Base-by-base conservation (phyloP, 768 basidiomycete genomes). In the Cystofilobasidium ferigula region DNA sequence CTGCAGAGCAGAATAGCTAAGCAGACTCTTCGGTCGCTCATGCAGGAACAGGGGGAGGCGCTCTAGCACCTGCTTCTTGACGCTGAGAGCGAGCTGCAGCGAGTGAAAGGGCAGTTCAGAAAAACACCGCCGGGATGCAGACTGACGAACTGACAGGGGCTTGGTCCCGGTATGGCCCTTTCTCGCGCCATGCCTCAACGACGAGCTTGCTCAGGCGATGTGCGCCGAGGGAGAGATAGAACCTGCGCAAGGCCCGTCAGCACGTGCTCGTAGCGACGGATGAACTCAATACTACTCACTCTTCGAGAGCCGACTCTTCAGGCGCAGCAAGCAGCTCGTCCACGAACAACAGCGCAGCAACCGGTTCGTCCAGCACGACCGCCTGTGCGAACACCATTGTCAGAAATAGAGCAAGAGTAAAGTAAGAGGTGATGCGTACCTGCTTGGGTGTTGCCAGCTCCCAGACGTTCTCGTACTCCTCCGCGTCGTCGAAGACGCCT, bases 281-380 rank as follows among this genome's bases (percentile, higher is more conserved):
- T 36, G 30, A 22, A 40, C 47, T n/a, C 1, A n/a, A n/a, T 20
- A 35, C 10, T 10, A 58, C 72, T 62, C 69, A 88, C 85, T 64
- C 81, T 83, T 98, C 94, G 14, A 98, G 79, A 10, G 89, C 79
- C 70, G 94, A 90, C 74, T 98, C 93, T 75, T 94, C 88, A 0
- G 89, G 87, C 16, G 56, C 54, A 24, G 51, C 61, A 22, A 54
- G 48, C 35, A 48, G 30, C 12, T 85, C 88, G 53, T 85, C 84
- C 6, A 85, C 84, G 73, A 95, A 95, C 16, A 86, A 79, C 69
- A 88, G 86, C 71, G 86, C 83, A 6, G 85, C 79, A 58, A 88
- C 86, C 13, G 85, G 85, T 72, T 95, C 90, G 73, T 99, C 93
- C 4, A 88, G 87, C 56, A 95, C 82, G 32, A 89, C 82, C 10